These are phyloP conservation scores for Abortiporus biennis DNA, from an alignment of 1,284 basidiomycete species.

Conservation along the genomic window DNA sequence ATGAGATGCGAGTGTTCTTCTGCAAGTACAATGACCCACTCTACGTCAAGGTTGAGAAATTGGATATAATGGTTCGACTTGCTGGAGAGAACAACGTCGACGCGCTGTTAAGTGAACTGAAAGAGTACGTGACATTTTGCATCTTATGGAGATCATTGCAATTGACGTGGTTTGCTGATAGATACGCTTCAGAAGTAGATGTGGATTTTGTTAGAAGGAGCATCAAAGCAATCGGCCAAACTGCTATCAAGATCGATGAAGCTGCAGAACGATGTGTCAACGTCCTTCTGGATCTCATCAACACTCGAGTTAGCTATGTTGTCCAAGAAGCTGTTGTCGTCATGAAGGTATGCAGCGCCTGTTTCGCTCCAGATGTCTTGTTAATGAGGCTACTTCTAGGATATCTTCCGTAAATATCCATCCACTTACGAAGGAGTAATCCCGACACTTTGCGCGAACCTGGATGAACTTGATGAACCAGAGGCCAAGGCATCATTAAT, in stretches of 20 bases:
- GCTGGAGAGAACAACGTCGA: conserved; percentile 92
- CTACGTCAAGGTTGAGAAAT: conserved; percentile 97
- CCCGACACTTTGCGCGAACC: conserved; percentile 88
- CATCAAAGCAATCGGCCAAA: conserved; percentile 93
- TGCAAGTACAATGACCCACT: conserved; percentile 99
- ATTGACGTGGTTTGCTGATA: conserved; percentile 22
- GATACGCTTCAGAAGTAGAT: conserved; percentile 96
- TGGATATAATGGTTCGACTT: conserved; percentile 97
- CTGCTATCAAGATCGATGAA: conserved; percentile 91
- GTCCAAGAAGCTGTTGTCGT: conserved; percentile 98
- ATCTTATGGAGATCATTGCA: conserved; percentile 1
- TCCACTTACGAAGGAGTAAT: conserved; percentile 96
- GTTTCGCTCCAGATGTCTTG: background rate
- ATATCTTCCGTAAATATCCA: conserved; percentile 99
- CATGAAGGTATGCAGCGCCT: conserved; percentile 71
- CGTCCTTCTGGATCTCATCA: conserved; percentile 88
- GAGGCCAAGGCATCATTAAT: conserved; percentile 97
- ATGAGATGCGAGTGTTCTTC: conserved; percentile 98
- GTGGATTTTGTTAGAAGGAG: conserved; percentile 96
- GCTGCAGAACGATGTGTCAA: conserved; percentile 95
- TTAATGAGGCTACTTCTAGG: conserved; percentile 38
- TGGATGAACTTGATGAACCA: conserved; percentile 96
- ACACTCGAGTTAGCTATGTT: conserved; percentile 91
- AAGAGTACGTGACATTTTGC: conserved; percentile 60
- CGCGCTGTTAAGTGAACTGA: conserved; percentile 90